Percentiles rank a stretch among this genome's conserved stretches.
These are phyloP conservation scores for Fusarium burgessii DNA, from an alignment of 2,329 filamentous ascomycete species.

Conservation along the genomic window DNA sequence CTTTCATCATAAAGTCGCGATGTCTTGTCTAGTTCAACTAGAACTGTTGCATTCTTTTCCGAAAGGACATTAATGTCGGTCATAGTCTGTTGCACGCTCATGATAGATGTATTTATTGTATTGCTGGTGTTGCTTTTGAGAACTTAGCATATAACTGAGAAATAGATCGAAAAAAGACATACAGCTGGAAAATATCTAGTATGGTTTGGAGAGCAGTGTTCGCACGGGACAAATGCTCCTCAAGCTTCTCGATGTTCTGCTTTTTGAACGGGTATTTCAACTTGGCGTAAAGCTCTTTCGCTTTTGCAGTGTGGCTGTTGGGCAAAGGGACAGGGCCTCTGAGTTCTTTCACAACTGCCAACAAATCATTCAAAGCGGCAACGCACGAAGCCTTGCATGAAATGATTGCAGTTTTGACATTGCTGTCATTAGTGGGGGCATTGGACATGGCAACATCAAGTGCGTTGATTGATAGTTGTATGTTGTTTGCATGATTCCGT, in stretches of 20 bases:
- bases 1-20: fast-evolving
- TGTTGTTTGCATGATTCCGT: background rate
- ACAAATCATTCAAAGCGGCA: fast-evolving
- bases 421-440: fast-evolving
- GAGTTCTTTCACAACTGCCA: fast-evolving
- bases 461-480: fast-evolving
- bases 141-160: too few relatives aligned
- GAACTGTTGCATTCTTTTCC: background rate
- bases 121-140: too few relatives aligned
- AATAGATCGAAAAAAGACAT: too few relatives aligned
- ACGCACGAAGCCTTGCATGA: background rate
- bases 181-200: fast-evolving
- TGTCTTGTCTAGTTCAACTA: fast-evolving
- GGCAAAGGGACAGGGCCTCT: fast-evolving
- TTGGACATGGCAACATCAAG: background rate
- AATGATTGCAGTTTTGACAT: fast-evolving
- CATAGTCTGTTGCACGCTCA: too few relatives aligned
- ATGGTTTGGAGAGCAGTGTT: background rate
- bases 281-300: fast-evolving
- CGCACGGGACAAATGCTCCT: fast-evolving
- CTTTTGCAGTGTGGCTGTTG: fast-evolving
- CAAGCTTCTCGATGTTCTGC: fast-evolving
- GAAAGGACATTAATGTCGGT: fast-evolving
- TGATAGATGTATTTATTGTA: too few relatives aligned
- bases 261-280: background rate